Base-by-base conservation (phyloP, 768 basidiomycete species). In the Boletus rubescentipes region DNA sequence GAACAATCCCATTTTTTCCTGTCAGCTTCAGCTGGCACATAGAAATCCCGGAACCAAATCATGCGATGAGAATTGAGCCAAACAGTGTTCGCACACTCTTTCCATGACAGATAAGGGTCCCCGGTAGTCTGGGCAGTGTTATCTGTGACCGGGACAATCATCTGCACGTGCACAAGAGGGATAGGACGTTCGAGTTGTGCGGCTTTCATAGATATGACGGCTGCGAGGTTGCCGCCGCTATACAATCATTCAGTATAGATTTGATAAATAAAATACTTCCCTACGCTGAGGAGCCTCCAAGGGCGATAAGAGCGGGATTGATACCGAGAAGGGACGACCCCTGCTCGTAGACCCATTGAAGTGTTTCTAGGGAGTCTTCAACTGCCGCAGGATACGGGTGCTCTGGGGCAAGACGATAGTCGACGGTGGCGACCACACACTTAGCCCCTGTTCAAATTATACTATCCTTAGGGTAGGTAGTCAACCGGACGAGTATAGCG, bases 121-220 rank as follows among this genome's bases (percentile, higher is more conserved):
- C 60, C 76, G 41, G 61, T 72, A 54, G 57, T 74, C 73, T 62
- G 62, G 8, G 83, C 82, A 15, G 88, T 89, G 74, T 89, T 90
- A 65, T 91, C 86, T 3, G 79, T 83, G 26, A 89, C 87, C 0
- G 89, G 89, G 5, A 89, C 89, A 39, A 89, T 77, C 47, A 90
- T 77, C 8, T 89, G 74, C 59, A 85, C 84, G 69, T 86, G 82
- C 4, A 78, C 59, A 42, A 89, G 64, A 4, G 79, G 78, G 45
- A 85, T 80, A 5, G 79, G 76, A 3, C 79, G 80, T 10, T 63
- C 60, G 30, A 72, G 62, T 38, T 78, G 70, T 0, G 75, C 75
- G 6, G 86, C 86, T 70, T 85, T 86, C 69, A 88, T 81, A 1
- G 86, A 75, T 9, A 89, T 69, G 49, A 87, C 78, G 1, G 86